Percentiles rank a stretch among this genome's conserved stretches.
Conservation (phyloP, 23 red algal species). For the Gracilariopsis chorda region DNA sequence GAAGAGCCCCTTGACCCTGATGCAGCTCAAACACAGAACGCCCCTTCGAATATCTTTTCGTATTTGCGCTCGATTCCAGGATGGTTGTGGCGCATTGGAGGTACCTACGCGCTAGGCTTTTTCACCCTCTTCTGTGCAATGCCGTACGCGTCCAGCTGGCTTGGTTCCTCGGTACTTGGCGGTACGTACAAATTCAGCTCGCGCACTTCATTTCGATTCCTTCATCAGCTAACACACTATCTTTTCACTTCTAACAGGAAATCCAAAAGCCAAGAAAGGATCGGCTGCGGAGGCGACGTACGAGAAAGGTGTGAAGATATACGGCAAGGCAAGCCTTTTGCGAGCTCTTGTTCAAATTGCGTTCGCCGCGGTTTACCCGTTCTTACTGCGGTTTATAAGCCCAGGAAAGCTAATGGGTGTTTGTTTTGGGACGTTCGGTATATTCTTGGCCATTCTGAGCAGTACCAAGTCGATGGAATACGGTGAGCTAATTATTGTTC, state of each 20-base stretch:
- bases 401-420: constrained; percentile 21
- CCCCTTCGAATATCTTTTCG: background rate
- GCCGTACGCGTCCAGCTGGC: constrained; percentile 59
- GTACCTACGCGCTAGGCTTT: constrained; percentile 31
- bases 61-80: constrained; percentile 27
- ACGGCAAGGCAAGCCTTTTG: constrained; percentile 27
- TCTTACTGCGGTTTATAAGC: background rate
- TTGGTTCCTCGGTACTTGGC: constrained; percentile 63
- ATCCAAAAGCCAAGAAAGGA: constrained; percentile 25
- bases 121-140: constrained; percentile 56
- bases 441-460: background rate
- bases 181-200: background rate
- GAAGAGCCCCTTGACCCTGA: constrained; percentile 13
- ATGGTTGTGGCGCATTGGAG: constrained; percentile 48
- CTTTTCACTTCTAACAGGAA: constrained; percentile 7
- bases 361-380: constrained; percentile 49
- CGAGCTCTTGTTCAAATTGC: constrained; percentile 28
- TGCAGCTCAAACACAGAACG: background rate
- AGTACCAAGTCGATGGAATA: background rate
- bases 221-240: background rate
- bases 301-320: constrained; percentile 47
- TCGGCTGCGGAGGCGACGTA: background rate
- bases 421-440: constrained; percentile 40
- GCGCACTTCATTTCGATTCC: background rate
- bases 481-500: background rate